A percentile compares a stretch with the other conserved stretches of the same genome.
These are phyloP conservation scores for Astragalus membranaceus DNA, from an alignment of 306 rosid species.

Conservation along the genomic window DNA sequence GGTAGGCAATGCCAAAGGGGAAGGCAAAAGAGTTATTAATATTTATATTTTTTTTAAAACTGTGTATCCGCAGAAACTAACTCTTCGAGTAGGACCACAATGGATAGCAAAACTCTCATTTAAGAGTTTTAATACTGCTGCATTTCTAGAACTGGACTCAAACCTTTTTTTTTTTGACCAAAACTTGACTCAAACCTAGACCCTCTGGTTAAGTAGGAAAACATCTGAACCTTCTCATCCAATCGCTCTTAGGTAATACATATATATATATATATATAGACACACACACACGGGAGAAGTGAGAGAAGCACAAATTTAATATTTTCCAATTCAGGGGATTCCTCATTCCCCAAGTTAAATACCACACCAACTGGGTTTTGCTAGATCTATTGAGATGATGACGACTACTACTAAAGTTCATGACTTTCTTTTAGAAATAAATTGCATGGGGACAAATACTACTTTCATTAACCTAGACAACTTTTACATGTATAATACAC, in stretches of 20 bases:
- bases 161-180: too few species aligned
- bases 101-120: too few species aligned
- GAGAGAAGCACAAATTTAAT: conserved; percentile 24
- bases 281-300: not conserved
- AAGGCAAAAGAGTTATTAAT: not conserved
- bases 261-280: not conserved
- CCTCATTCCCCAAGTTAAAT: conserved; percentile 43
- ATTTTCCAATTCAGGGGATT: conserved; percentile 33
- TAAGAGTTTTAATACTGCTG: too few species aligned
- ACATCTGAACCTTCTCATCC: too few species aligned
- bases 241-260: not conserved
- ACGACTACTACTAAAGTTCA: conserved; percentile 22
- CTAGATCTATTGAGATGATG: conserved; percentile 27
- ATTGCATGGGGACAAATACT: not conserved
- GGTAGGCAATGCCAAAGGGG: conserved; percentile 10
- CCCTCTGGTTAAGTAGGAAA: too few species aligned
- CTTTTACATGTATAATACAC: not conserved
- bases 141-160: too few species aligned
- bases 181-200: too few species aligned
- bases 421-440: conserved; percentile 29
- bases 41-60: not conserved
- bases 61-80: too few species aligned
- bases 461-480: conserved; percentile 2
- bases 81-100: too few species aligned
- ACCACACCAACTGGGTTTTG: conserved; percentile 27